phyloP scores from a whole-genome alignment of 495 filamentous ascomycete genomes.

The Xylaria cubensis region DNA sequence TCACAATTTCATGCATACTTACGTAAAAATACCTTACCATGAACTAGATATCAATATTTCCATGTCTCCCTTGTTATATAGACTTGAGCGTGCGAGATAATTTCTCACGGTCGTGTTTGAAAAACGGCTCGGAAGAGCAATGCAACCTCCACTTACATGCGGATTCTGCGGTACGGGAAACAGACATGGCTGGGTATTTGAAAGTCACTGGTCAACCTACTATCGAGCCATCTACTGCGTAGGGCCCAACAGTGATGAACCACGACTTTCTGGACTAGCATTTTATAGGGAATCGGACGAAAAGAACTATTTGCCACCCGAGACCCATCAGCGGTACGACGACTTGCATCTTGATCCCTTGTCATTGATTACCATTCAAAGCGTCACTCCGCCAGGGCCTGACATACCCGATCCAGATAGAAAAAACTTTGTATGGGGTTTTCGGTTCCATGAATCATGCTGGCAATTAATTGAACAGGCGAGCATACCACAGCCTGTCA shows the following conservation, averaged over 20 bases:
- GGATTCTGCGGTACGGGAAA: slow-evolving; percentile 14
- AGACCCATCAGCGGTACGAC: slow-evolving; percentile 21
- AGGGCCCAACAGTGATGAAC: background rate
- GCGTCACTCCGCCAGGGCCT: slow-evolving; percentile 12
- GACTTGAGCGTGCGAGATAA: background rate
- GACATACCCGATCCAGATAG: slow-evolving; percentile 8
- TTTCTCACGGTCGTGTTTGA: background rate
- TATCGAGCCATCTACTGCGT: slow-evolving; percentile 26
- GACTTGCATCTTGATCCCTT: slow-evolving; percentile 10
- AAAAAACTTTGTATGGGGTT: slow-evolving; percentile 20
- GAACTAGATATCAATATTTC: background rate
- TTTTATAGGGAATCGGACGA: slow-evolving; percentile 9
- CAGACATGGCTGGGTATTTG: background rate
- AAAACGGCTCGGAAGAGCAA: background rate
- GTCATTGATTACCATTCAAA: slow-evolving; percentile 7
- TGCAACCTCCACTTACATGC: slow-evolving; percentile 18
- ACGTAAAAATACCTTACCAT: background rate
- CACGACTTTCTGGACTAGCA: slow-evolving; percentile 19
- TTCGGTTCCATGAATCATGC: slow-evolving; percentile 27
- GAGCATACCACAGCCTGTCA: slow-evolving; percentile 1
- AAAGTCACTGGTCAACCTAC: slow-evolving; percentile 19
- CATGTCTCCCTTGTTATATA: background rate
- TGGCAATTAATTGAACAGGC: slow-evolving; percentile 28
- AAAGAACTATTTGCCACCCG: slow-evolving; percentile 3
- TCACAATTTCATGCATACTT: background rate